phyloP scores from a whole-genome alignment of 2,329 filamentous ascomycete genomes.

The Cladosporium sp. region DNA sequence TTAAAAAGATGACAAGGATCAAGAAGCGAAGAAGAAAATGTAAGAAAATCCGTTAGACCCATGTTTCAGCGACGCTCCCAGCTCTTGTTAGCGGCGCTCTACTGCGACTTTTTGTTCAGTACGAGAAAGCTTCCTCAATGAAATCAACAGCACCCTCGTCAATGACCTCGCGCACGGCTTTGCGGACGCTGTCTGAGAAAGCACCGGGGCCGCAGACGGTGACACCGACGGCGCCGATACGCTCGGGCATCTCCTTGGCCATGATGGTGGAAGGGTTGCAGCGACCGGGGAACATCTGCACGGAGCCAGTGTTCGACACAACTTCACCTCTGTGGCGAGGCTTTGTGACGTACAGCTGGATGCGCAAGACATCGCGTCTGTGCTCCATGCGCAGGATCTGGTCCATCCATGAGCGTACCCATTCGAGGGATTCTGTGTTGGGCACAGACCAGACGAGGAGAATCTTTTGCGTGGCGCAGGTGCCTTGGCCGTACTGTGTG shows the following conservation, averaged over 20 bases:
- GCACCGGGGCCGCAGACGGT: slow-evolving; percentile 64
- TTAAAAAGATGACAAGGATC: neutral
- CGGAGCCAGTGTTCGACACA: slow-evolving; percentile 55
- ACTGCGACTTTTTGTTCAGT: slow-evolving; percentile 44
- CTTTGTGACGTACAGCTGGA: slow-evolving; percentile 64
- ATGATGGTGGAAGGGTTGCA: slow-evolving; percentile 58
- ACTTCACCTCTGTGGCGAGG: slow-evolving; percentile 57
- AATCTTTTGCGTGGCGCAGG: slow-evolving; percentile 69
- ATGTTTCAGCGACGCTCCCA: slow-evolving; percentile 1
- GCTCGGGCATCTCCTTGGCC: slow-evolving; percentile 56
- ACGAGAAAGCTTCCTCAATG: slow-evolving; percentile 66
- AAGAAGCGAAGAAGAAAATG: neutral
- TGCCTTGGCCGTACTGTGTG: slow-evolving; percentile 66
- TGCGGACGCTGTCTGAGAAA: slow-evolving; percentile 62
- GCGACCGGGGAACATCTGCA: slow-evolving; percentile 63
- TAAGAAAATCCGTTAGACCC: slow-evolving; percentile 8
- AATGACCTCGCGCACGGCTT: slow-evolving; percentile 54
- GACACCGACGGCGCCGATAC: slow-evolving; percentile 61
- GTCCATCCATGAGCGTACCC: slow-evolving; percentile 68
- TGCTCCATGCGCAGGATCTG: slow-evolving; percentile 60
- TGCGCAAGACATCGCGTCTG: slow-evolving; percentile 59
- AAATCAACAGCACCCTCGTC: slow-evolving; percentile 59
- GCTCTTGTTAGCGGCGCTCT: slow-evolving; percentile 3
- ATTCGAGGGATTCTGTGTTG: slow-evolving; percentile 64
- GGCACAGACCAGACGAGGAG: slow-evolving; percentile 79